Base-by-base conservation (phyloP, 163 green algal genomes). In the Botryococcus braunii region DNA sequence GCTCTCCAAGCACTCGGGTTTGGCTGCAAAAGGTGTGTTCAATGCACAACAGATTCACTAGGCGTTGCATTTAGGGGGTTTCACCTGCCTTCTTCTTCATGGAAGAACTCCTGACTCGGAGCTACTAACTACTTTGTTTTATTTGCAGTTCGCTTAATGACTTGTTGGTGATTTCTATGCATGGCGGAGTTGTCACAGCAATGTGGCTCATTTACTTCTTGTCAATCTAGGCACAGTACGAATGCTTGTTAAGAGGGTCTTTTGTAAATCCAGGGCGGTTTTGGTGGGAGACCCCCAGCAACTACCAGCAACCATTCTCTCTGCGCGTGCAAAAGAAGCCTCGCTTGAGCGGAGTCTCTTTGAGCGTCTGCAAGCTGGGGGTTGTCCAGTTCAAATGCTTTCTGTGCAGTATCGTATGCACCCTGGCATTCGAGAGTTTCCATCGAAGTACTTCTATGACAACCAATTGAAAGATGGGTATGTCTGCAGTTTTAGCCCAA, bases 321-420 rank as follows among this genome's bases (percentile, higher is more conserved):
- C 71, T 13, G 66, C 72, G 34, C 62, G 71, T 21, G 89, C 78
- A 36, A 82, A 82, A 73, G 77, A 87, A 50, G 69, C 82, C 62
- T 72, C 68, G 38, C 75, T 96, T 69, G 88, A 95, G 73, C 80
- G 92, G 4, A 92, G 81, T 7, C 80, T 97, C 27, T 96, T 97
- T 72, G 87, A 96, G 79, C 78, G 92, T 35, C 73, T 91, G 62
- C 76, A 88, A 74, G 34, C 34, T 31, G 58, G 58, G 9, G 74
- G 79, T 23, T 78, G 77, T 31, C 83, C 85, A 2, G 86, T 92
- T n/a, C 85, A 82, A 60, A 63, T 95, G 78, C 84, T 97, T 27
- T 78, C 69, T 31, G 82, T 93, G 57, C 93, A 98, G 83, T 96
- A 98, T 79, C 84, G 94, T 72, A 97, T 98, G 93, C 91, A 97